Conservation (phyloP, 306 rosid species). For the Carpinus viminea region DNA sequence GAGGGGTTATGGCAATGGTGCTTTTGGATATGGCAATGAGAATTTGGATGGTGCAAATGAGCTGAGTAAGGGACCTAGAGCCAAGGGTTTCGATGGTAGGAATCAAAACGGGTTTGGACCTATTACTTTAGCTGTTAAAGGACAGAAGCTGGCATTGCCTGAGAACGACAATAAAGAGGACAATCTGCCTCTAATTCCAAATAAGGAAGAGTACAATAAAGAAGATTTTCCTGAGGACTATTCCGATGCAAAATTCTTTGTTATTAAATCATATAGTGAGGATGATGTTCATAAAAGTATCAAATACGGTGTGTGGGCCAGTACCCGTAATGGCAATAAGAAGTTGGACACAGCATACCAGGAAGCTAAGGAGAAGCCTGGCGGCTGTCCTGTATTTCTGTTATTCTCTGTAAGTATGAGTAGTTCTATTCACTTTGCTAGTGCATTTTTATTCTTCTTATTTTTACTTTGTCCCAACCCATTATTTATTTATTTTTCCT, state of each 20-base stretch:
- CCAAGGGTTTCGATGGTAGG: slow-evolving; percentile 34
- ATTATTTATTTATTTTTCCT: neutral
- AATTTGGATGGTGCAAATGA: slow-evolving; percentile 39
- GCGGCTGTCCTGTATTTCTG: slow-evolving; percentile 52
- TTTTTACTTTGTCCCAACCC: slow-evolving; percentile 13
- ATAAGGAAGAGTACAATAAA: slow-evolving; percentile 40
- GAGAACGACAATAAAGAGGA: slow-evolving; percentile 29
- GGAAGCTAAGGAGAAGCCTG: slow-evolving; percentile 48
- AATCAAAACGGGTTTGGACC: slow-evolving; percentile 26
- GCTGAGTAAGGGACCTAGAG: slow-evolving; percentile 57
- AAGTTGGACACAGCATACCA: slow-evolving; percentile 46
- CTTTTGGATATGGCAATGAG: slow-evolving; percentile 22
- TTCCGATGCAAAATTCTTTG: slow-evolving; percentile 45
- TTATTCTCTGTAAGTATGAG: slow-evolving; percentile 45
- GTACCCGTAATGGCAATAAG: slow-evolving; percentile 54
- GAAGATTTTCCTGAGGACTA: slow-evolving; percentile 37
- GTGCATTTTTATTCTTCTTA: neutral
- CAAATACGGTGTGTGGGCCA: slow-evolving; percentile 57
- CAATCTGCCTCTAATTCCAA: slow-evolving; percentile 19
- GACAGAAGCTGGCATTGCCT: slow-evolving; percentile 38
- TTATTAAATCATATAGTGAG: slow-evolving; percentile 58
- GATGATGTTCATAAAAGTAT: slow-evolving; percentile 62
- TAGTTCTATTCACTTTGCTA: neutral
- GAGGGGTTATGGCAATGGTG: slow-evolving; percentile 18
- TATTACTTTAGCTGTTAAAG: slow-evolving; percentile 40